Evolutionary conservation across 2,329 filamentous ascomycete species (phyloP).

Genomic region (Reticulascus tulasneorum): DNA sequence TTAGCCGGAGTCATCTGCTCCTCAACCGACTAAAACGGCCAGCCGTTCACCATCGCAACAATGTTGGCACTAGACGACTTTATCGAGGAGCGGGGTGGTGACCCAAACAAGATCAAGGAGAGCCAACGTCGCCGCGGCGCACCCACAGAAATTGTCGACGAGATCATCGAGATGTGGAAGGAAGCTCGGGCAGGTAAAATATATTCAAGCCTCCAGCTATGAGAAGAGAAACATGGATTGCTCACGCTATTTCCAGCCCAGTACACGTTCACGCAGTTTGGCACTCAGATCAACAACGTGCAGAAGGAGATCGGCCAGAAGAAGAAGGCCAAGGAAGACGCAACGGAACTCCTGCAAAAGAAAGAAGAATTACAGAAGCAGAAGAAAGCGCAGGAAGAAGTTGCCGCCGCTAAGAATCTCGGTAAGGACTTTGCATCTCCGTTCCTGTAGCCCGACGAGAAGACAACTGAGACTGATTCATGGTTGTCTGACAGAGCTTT

Average conservation of each 20-base stretch:
- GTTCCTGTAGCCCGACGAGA: background rate
- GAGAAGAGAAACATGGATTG: background rate
- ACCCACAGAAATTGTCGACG: conserved; percentile 79
- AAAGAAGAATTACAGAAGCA: conserved; percentile 75
- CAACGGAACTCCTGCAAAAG: conserved; percentile 71
- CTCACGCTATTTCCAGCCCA: conserved; percentile 45
- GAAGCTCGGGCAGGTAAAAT: background rate
- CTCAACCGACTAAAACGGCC: no score
- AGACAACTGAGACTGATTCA: background rate
- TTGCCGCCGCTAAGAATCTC: conserved; percentile 70
- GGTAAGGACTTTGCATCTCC: conserved; percentile 21
- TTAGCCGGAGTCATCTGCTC: no score
- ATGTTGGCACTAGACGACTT: conserved; percentile 80
- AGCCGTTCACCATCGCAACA: conserved; percentile 14
- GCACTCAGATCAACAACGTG: conserved; percentile 78
- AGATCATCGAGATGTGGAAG: conserved; percentile 76
- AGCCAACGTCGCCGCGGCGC: conserved; percentile 82
- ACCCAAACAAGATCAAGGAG: conserved; percentile 88
- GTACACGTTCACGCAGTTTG: conserved; percentile 75
- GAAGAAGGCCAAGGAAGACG: conserved; percentile 93
- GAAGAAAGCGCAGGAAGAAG: conserved; percentile 74
- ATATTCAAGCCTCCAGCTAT: conserved; percentile 1
- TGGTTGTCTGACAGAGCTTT: conserved; percentile 38
- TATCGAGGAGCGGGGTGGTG: conserved; percentile 80
- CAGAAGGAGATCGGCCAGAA: conserved; percentile 88